Evolutionary conservation across 345 rosid genomes (phyloP).

Genomic region (Camelina sativa): DNA sequence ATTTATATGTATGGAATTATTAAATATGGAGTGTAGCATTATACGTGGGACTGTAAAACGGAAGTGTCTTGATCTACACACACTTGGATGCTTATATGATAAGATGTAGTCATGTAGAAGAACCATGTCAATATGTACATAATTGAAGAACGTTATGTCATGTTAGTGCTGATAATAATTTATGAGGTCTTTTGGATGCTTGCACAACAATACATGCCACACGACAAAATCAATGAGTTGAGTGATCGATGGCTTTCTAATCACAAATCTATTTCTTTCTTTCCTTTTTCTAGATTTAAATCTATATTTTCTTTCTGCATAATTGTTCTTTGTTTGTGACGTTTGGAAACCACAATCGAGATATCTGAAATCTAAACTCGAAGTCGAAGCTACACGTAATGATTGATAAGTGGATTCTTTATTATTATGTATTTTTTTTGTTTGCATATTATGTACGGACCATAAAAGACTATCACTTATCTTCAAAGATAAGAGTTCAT

Average conservation of each 20-base stretch:
- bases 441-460: not conserved
- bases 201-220: slow-evolving; percentile 41
- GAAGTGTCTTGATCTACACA: slow-evolving; percentile 21
- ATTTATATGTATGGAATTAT: not conserved
- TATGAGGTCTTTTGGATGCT: slow-evolving; percentile 36
- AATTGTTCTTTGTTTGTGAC: slow-evolving; percentile 6
- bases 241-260: slow-evolving; percentile 41
- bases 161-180: slow-evolving; percentile 34
- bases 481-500: slow-evolving; percentile 1
- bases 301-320: not conserved
- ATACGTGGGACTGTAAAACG: slow-evolving; percentile 36
- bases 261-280: not conserved
- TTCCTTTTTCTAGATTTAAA: slow-evolving; percentile 10
- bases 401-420: not conserved
- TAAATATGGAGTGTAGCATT: slow-evolving; percentile 26
- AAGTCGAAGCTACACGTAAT: slow-evolving; percentile 5
- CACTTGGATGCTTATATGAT: slow-evolving; percentile 25
- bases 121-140: slow-evolving; percentile 21
- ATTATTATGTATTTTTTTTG: not conserved
- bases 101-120: not conserved
- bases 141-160: slow-evolving; percentile 36
- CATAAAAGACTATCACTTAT: not conserved
- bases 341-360: not conserved
- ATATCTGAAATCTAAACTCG: slow-evolving; percentile 1
- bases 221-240: slow-evolving; percentile 40